Evolutionary conservation across 257 asterid genomes (phyloP), one percentile per base, ranked within the genome.

Genomic region (Henckelia pumila): DNA sequence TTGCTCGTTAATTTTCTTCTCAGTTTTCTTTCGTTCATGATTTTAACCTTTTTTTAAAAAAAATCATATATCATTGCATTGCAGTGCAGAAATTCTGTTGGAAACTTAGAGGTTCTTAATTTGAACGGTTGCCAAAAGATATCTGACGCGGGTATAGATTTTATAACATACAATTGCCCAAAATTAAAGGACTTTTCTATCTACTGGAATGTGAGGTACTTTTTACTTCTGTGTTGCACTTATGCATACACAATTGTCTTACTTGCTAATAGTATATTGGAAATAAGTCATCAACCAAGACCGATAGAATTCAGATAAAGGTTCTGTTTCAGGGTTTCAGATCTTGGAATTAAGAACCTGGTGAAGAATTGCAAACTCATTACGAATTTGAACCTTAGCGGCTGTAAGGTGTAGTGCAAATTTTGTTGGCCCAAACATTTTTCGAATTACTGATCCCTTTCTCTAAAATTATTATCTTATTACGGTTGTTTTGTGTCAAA

Each of bases 91-190:
- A 75, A 69, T 72, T 78, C 84, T 72, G 44, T 86, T 61, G 61
- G 71, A 63, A 82, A 83, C 50, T 63, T 93, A 7, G 95, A 88
- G 83, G 68, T 76, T 73, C 86, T 93, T 81, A 93, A 93, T 80
- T 82, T 93, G 78, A 93, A 93, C 73, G 84, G 97, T 75, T 88
- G 99, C 81, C 99, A 93, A 81, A 90, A 86, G 80, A 87, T 93
- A 71, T 90, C 99, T 17, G 96, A 93, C 56, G 64, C 59, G 63
- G 99, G 96, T 81, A 74, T 90, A 71, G 95, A 84, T 49, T 74
- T 28, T 66, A 72, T 90, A 65, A 85, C 97, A 62, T 72, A 59
- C 79, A 75, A 58, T 26, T 82, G 88, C 73, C 86, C 90, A 3
- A 82, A 77, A 22, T 70, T 93, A 66, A 84, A 73, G 76, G 83